Evolutionary conservation across 495 filamentous ascomycete genomes (phyloP).

Genomic region (Lasiosphaeriaceae sp.): DNA sequence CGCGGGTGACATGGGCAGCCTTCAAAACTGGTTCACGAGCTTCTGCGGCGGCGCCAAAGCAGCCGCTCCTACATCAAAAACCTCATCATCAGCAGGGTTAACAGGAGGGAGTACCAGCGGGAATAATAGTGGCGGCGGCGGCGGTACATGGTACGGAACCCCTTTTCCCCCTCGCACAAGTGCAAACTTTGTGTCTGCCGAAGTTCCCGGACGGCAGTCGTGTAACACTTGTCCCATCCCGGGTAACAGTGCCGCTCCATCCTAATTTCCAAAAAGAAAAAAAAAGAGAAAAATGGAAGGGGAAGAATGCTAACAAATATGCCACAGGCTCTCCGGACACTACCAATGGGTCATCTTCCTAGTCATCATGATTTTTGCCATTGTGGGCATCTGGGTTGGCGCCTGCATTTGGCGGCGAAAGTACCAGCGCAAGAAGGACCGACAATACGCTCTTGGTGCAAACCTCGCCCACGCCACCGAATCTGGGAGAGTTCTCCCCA

Average conservation of each 20-base stretch:
- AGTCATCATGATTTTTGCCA: constrained; percentile 48
- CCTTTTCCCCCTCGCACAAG: background rate
- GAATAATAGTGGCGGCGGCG: constrained; percentile 11
- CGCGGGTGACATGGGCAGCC: constrained; percentile 31
- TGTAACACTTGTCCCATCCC: background rate
- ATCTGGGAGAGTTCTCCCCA: constrained; percentile 28
- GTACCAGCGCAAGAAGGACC: constrained; percentile 50
- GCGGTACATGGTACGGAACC: constrained; percentile 25
- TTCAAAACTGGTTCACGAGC: constrained; percentile 48
- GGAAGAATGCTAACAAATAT: background rate
- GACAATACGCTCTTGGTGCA: constrained; percentile 45
- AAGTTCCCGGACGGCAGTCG: background rate
- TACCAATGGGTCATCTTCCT: constrained; percentile 56
- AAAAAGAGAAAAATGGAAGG: background rate
- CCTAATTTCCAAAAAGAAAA: background rate
- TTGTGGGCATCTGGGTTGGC: constrained; percentile 49
- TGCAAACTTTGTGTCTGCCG: too few species aligned
- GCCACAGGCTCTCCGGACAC: constrained; percentile 44
- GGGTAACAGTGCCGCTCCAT: too few species aligned
- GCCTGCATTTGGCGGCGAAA: constrained; percentile 50
- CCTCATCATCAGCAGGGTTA: constrained; percentile 17
- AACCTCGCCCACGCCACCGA: constrained; percentile 25
- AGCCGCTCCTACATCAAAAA: constrained; percentile 19
- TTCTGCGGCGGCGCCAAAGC: constrained; percentile 30
- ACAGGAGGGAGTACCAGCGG: background rate